phyloP scores from a whole-genome alignment of 225 moss, liverwort and hornwort species.

The Bryoerythrophyllum caledonicum region DNA sequence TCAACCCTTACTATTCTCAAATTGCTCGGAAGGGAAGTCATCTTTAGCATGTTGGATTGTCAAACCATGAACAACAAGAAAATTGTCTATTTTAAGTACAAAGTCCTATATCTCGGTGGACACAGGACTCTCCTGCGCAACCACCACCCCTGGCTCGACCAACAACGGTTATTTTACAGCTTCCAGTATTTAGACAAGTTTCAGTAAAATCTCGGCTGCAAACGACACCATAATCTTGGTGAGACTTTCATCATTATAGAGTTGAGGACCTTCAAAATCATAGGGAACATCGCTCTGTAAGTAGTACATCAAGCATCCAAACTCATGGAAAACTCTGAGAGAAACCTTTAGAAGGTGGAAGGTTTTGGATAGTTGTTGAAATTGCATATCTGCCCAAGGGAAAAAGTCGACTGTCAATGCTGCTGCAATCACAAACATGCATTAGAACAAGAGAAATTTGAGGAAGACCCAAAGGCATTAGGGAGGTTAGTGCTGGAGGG shows the following conservation, averaged over 20 bases:
- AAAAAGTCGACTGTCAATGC: slow-evolving; percentile 9
- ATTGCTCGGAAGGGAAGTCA: slow-evolving; percentile 3
- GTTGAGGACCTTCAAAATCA: too few relatives aligned
- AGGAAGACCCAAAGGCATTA: too few relatives aligned
- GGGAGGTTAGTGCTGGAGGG: too few relatives aligned
- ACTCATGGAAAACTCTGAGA: too few relatives aligned
- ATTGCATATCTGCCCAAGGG: slow-evolving; percentile 34
- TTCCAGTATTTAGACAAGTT: slow-evolving; percentile 30
- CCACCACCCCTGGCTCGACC: too few relatives aligned
- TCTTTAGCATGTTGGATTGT: slow-evolving; percentile 2
- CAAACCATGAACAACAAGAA: not conserved
- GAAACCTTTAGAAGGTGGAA: not conserved
- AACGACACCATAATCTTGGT: slow-evolving; percentile 6
- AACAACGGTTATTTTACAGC: too few relatives aligned
- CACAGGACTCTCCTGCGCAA: not conserved
- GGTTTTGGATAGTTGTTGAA: not conserved
- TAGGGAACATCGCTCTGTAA: too few relatives aligned
- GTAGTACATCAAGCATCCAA: too few relatives aligned
- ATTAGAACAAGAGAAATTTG: not conserved
- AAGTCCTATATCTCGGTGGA: not conserved
- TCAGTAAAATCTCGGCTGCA: slow-evolving; percentile 30
- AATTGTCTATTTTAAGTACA: not conserved
- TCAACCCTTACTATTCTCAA: slow-evolving; percentile 17
- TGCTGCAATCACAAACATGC: slow-evolving; percentile 23
- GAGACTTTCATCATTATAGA: not conserved